A percentile compares a stretch with the other conserved stretches of the same genome.
phyloP scores from a whole-genome alignment of 208 protist genomes.

The Blechomonas ayalai region DNA sequence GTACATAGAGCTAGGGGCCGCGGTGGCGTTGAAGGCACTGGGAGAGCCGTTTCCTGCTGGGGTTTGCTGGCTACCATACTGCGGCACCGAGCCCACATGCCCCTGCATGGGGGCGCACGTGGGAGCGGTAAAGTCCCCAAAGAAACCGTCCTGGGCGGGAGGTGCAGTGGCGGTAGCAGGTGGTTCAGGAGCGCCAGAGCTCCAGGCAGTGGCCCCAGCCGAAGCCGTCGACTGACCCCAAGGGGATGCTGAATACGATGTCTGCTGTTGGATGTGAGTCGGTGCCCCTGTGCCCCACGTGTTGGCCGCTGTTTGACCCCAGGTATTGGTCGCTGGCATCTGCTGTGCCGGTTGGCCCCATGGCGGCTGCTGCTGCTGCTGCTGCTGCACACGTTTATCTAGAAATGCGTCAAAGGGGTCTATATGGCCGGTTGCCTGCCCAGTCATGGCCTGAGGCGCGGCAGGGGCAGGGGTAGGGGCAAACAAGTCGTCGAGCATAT shows the following conservation, averaged over 20 bases:
- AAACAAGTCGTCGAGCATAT: constrained; percentile 74
- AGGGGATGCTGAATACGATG: too few species aligned
- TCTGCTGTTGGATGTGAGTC: too few species aligned
- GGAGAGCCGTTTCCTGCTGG: background rate
- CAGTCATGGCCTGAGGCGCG: background rate
- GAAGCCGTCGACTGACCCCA: too few species aligned
- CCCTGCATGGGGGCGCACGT: constrained; percentile 3
- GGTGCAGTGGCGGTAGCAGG: too few species aligned
- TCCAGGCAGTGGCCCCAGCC: too few species aligned
- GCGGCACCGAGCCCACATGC: background rate
- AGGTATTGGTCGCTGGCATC: constrained; percentile 5
- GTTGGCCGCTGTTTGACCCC: too few species aligned
- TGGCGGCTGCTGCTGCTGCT: constrained; percentile 3
- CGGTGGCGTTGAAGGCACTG: background rate
- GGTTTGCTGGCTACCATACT: background rate
- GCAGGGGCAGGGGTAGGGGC: constrained; percentile 18
- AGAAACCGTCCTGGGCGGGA: too few species aligned
- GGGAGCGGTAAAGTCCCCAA: too few species aligned
- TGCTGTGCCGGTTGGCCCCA: constrained; percentile 6
- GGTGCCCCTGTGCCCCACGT: too few species aligned
- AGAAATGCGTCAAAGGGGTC: constrained; percentile 66
- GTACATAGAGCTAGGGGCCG: background rate
- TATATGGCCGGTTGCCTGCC: constrained; percentile 6
- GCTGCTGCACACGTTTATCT: constrained; percentile 18
- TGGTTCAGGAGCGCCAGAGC: too few species aligned